Evolutionary conservation across 768 basidiomycete genomes (phyloP).

Genomic region (Coprinopsis strossmayeri): DNA sequence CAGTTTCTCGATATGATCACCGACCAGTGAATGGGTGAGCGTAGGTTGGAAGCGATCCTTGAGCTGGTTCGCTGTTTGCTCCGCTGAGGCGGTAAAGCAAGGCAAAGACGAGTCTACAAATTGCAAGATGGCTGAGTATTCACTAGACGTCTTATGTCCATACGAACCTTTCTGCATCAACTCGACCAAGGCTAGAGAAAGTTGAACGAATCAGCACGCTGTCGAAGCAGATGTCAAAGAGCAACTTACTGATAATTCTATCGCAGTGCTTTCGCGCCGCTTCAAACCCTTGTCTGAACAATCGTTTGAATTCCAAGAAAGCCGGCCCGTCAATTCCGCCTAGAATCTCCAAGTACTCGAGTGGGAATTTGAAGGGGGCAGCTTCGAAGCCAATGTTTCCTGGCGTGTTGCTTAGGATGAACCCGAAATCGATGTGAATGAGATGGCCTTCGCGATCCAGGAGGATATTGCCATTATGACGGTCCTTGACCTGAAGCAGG

Average conservation of each 20-base stretch:
- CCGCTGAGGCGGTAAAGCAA: slow-evolving; percentile 87
- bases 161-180: slow-evolving; percentile 86
- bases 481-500: slow-evolving; percentile 95
- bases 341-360: slow-evolving; percentile 94
- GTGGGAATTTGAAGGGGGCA: slow-evolving; percentile 95
- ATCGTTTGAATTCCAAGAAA: slow-evolving; percentile 75
- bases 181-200: slow-evolving; percentile 62
- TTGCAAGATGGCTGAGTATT: neutral
- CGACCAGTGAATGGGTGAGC: slow-evolving; percentile 77
- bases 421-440: slow-evolving; percentile 97
- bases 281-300: slow-evolving; percentile 93
- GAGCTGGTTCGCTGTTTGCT: slow-evolving; percentile 82
- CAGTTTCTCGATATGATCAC: slow-evolving; percentile 83
- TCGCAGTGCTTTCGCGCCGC: slow-evolving; percentile 94
- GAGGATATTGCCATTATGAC: slow-evolving; percentile 98
- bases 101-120: slow-evolving; percentile 76
- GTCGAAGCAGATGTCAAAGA: neutral
- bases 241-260: slow-evolving; percentile 74
- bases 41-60: slow-evolving; percentile 93
- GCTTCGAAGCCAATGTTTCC: slow-evolving; percentile 98
- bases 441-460: slow-evolving; percentile 93
- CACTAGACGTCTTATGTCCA: neutral
- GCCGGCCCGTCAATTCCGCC: slow-evolving; percentile 76
- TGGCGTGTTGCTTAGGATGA: slow-evolving; percentile 95
- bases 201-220: neutral